Evolutionary conservation across 202 grass and related monocot genomes (phyloP).

Genomic region (Schoenoplectus tabernaemontani): DNA sequence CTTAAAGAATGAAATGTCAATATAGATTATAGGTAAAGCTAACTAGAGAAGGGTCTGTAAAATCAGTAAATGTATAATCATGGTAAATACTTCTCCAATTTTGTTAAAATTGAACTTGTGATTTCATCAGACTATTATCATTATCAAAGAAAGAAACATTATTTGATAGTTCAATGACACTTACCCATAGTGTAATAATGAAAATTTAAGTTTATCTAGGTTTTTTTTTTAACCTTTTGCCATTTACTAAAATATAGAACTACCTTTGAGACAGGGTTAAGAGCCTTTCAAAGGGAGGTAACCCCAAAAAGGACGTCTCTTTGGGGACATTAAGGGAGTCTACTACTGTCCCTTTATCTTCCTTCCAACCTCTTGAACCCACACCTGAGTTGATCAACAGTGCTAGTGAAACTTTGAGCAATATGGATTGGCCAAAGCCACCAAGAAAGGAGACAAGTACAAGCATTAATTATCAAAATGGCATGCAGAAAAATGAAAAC

Average conservation of each 20-base stretch:
- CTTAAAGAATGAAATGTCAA: not conserved
- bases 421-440: slow-evolving; percentile 68
- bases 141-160: not conserved
- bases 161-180: not conserved
- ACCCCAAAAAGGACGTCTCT: slow-evolving; percentile 58
- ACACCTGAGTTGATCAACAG: slow-evolving; percentile 40
- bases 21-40: not conserved
- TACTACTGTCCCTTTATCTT: slow-evolving; percentile 43
- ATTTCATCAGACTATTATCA: not conserved
- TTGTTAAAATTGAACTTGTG: not conserved
- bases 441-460: slow-evolving; percentile 38
- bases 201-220: not conserved
- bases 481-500: slow-evolving; percentile 39
- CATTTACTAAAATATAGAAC: not conserved
- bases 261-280: slow-evolving; percentile 56
- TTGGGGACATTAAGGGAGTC: slow-evolving; percentile 51
- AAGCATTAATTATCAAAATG: slow-evolving; percentile 33
- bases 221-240: not conserved
- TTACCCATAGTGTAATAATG: not conserved
- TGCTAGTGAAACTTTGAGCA: slow-evolving; percentile 42
- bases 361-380: slow-evolving; percentile 32
- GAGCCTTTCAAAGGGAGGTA: slow-evolving; percentile 87
- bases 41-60: not conserved
- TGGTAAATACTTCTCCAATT: not conserved
- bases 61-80: not conserved